Conservation (phyloP, 1,284 basidiomycete species). For the Leccinum holopus region DNA sequence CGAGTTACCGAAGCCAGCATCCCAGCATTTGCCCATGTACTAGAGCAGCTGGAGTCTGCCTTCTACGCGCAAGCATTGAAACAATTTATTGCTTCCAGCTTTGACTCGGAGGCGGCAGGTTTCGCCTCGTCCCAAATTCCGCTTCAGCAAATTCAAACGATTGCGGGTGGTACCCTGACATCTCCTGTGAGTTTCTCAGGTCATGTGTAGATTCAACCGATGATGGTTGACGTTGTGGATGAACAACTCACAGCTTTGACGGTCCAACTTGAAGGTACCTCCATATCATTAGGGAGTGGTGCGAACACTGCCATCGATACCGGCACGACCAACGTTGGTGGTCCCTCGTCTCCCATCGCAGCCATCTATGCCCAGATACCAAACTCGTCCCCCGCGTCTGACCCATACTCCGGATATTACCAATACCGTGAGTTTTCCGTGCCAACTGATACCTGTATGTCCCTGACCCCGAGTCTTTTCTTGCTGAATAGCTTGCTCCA, state of each 20-base stretch:
- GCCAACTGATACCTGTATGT: not conserved
- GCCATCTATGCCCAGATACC: conserved; percentile 42
- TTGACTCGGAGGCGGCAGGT: conserved; percentile 55
- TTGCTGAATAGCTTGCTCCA: conserved; percentile 22
- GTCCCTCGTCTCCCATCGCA: conserved; percentile 32
- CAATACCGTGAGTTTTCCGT: conserved; percentile 25
- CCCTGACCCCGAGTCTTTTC: not conserved
- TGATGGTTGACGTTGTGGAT: conserved; percentile 2
- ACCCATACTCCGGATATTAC: conserved; percentile 34
- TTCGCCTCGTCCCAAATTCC: conserved; percentile 58
- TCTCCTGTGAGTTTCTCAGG: conserved; percentile 24
- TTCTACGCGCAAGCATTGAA: conserved; percentile 70
- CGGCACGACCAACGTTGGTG: conserved; percentile 43
- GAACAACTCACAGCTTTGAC: conserved; percentile 23
- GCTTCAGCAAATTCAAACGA: conserved; percentile 59
- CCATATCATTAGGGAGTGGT: conserved; percentile 21
- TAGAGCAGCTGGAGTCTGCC: conserved; percentile 68
- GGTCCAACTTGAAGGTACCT: conserved; percentile 28
- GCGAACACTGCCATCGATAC: conserved; percentile 42
- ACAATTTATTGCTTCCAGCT: conserved; percentile 67
- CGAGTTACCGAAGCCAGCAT: not conserved
- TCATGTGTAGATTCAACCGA: not conserved
- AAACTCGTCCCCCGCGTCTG: conserved; percentile 28
- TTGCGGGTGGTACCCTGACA: conserved; percentile 44
- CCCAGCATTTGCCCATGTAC: conserved; percentile 70